Evolutionary conservation across 2,329 filamentous ascomycete species (phyloP).

Genomic region (Sclerotinia minor): DNA sequence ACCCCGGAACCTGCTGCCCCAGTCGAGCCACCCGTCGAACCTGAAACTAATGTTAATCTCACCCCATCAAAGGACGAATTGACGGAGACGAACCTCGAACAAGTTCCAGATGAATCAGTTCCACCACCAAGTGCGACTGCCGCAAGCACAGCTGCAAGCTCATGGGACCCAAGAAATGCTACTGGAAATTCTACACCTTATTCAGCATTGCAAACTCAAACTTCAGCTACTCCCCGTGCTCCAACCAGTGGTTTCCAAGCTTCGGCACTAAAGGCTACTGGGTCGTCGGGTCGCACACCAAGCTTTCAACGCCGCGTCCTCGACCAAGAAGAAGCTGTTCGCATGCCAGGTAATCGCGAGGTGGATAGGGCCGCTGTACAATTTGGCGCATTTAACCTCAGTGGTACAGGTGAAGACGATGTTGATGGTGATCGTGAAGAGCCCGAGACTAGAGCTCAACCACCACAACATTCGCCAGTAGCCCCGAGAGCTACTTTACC

Average conservation of each 20-base stretch:
- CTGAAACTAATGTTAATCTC: conserved; percentile 52
- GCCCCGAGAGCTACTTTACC: conserved; percentile 84
- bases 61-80: conserved; percentile 77
- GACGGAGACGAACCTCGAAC: conserved; percentile 89
- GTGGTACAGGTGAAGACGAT: conserved; percentile 74
- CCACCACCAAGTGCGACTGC: conserved; percentile 78
- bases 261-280: conserved; percentile 76
- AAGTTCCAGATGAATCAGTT: conserved; percentile 77
- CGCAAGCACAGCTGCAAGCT: conserved; percentile 86
- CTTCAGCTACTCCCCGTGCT: conserved; percentile 50
- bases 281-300: conserved; percentile 63
- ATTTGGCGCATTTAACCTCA: conserved; percentile 92
- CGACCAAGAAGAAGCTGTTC: conserved; percentile 95
- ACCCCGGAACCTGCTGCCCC: conserved; percentile 41
- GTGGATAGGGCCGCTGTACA: conserved; percentile 92
- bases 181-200: conserved; percentile 65
- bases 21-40: conserved; percentile 33
- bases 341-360: conserved; percentile 96
- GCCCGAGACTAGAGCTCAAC: conserved; percentile 89
- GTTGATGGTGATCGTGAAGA: conserved; percentile 95
- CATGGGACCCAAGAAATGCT: conserved; percentile 69
- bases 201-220: conserved; percentile 62
- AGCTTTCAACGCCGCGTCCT: conserved; percentile 84
- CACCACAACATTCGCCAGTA: conserved; percentile 88
- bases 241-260: conserved; percentile 73